Evolutionary conservation across 2,329 filamentous ascomycete genomes (phyloP), one percentile per base, ranked within the genome.

Genomic region (Paracorniculantispora psalliotae): DNA sequence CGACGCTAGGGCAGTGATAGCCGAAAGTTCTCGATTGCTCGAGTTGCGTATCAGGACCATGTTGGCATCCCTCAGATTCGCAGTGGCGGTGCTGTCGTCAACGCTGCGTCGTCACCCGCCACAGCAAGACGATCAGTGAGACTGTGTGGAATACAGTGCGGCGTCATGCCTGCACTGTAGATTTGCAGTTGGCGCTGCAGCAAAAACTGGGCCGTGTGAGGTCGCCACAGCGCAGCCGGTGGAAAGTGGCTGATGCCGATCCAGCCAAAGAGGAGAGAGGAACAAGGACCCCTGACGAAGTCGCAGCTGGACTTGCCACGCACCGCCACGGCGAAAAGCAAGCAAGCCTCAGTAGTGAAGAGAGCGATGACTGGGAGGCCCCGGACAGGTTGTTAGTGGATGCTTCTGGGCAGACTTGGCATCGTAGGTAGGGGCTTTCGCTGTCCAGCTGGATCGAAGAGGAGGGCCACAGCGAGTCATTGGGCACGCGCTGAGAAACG

Each of bases 341-440:
- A 35, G 33, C 28, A 26, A 51, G 73, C 64, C 61, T 66, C 65
- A 63, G 28, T 60, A 57, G 59, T 57, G 63, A 57, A 10, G 19
- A 37, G 44, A 44, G 10, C 17, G 33, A 30, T 17, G 21, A 23
- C 1, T 26, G 9, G 23, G 23, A 25, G 23, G 41, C n/a, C 10
- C n/a, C 39, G 39, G 4, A 21, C 19, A 19, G 41, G 41, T 23
- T 25, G 23, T 7, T 39, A 17, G 48, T 15, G 48, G 26, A n/a
- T n/a, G 46, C 4, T 1, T 37, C 21, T 30, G 37, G 35, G 50
- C 35, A 43, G 23, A 41, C 25, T 43, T 53, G 50, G 37, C 50
- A 53, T 53, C 23, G 37, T 37, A 19, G n/a, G 23, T 7, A n/a
- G 4, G 19, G n/a, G n/a, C n/a, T 30, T 50, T 35, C 48, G 7